Evolutionary conservation across 2,329 filamentous ascomycete species (phyloP).

Genomic region (Blastomyces gilchristii): DNA sequence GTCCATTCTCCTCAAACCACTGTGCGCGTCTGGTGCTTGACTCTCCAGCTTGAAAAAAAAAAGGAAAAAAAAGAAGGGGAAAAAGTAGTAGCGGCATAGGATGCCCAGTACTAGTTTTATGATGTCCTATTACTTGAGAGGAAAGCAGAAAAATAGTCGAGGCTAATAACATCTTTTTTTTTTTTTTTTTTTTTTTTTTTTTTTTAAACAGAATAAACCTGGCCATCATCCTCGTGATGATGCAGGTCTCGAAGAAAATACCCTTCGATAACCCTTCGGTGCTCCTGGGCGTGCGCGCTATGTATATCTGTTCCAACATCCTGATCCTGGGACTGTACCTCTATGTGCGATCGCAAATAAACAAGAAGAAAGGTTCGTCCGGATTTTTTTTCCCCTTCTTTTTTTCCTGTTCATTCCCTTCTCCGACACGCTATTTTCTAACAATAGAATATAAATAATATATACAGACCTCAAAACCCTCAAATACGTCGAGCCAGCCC

Average conservation of each 20-base stretch:
- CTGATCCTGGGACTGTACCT: slow-evolving; percentile 78
- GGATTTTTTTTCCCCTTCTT: background rate
- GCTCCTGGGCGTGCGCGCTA: slow-evolving; percentile 51
- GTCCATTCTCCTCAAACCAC: background rate
- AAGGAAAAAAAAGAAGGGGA: too few relatives aligned
- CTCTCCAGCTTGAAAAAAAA: background rate
- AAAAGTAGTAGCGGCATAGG: background rate
- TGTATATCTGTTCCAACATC: slow-evolving; percentile 63
- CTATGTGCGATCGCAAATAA: slow-evolving; percentile 75
- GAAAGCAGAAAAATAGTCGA: background rate
- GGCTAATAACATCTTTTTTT: background rate
- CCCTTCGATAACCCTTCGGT: slow-evolving; percentile 82
- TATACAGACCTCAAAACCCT: slow-evolving; percentile 80
- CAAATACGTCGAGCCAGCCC: slow-evolving; percentile 94
- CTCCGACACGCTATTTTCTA: too few relatives aligned
- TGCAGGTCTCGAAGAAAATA: slow-evolving; percentile 94
- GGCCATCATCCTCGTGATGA: slow-evolving; percentile 91
- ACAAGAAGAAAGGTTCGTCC: slow-evolving; percentile 86
- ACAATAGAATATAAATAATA: too few relatives aligned
- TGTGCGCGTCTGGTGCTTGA: background rate
- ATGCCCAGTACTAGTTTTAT: background rate
- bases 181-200: too few relatives aligned
- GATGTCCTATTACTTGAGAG: background rate
- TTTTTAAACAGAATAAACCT: slow-evolving; percentile 62
- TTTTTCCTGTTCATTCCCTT: too few relatives aligned